Evolutionary conservation across 352 stramenopile species (phyloP), one percentile per base, ranked within the genome.

Genomic region (Phytopythium boreale): DNA sequence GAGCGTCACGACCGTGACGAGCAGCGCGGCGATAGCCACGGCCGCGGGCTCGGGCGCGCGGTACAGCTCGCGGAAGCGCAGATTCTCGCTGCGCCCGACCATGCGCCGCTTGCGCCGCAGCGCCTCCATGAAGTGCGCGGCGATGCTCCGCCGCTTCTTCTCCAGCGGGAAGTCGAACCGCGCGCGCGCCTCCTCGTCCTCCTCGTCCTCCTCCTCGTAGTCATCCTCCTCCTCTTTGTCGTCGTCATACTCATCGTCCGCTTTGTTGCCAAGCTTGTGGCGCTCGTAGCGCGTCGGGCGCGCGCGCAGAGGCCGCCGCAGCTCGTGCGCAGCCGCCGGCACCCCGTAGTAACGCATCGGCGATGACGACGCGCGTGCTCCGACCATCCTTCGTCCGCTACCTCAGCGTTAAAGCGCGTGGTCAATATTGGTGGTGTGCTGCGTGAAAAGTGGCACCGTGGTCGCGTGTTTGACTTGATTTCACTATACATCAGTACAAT

Each of bases 31-130:
- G 7, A 79, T 71, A 36, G 89, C n/a, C 60, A 93, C 55, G 56
- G 88, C 85, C 37, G 80, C 76, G 11, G 79, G 80, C 67, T 93
- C 85, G 0, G 85, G 85, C 3, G 82, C 65, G 47, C 77, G 78
- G 72, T 92, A 91, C 10, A 93, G 65, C 56, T 92, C 81, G 7
- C 81, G 82, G 62, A 92, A 92, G 62, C 81, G 85, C 58, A 93
- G 61, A 63, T 91, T 92, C 65, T 92, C 76, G 55, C 84, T 89
- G 66, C 74, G 78, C 61, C 75, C 70, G 56, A 91, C 66, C 72
- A 91, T 70, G 7, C 78, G 82, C 36, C 80, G 77, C 62, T 90
- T 90, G 55, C 78, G 74, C 36, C 72, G 72, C 74, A 92, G 79
- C 4, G 78, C 67, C 34, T 70, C 70, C 44, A 84, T 60, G 36